A percentile compares a stretch with the other conserved stretches of the same genome.
phyloP scores from a whole-genome alignment of 192 early-diverging fungal species.

The Rhizophagus sp. region DNA sequence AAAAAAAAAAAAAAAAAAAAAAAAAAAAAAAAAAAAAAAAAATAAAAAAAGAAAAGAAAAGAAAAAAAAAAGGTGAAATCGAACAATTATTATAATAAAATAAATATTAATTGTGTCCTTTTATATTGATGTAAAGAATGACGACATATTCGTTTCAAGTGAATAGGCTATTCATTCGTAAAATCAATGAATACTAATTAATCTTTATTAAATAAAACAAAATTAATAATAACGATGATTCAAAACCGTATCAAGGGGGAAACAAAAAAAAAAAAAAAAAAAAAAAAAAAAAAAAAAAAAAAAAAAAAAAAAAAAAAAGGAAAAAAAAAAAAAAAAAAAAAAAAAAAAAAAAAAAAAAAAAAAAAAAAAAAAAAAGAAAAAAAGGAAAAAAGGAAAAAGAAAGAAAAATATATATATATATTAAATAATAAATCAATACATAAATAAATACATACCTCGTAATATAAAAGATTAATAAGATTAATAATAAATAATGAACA shows the following conservation, averaged over 20 bases:
- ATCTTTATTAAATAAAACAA: neutral
- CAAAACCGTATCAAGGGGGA: neutral
- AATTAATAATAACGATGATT: neutral
- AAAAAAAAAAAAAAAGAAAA: too few species aligned
- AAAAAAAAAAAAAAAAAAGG: too few species aligned
- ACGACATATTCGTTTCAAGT: neutral
- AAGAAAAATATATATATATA: neutral
- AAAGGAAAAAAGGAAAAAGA: too few species aligned
- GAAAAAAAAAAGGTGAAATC: neutral
- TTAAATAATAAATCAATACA: neutral
- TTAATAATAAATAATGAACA: neutral
- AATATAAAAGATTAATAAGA: too few species aligned
- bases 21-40: too few species aligned
- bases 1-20: too few species aligned
- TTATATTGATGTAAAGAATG: neutral
- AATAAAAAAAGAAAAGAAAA: neutral
- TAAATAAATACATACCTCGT: neutral
- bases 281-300: too few species aligned
- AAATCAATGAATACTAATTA: constrained; percentile 1
- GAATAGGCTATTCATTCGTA: neutral
- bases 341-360: too few species aligned
- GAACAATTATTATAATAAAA: neutral
- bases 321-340: neutral
- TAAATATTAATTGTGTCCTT: neutral
- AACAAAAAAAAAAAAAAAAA: neutral